A percentile compares a stretch with the other conserved stretches of the same genome.
Conservation (phyloP, 2,329 filamentous ascomycete genomes). For the Harringtonia aguacate region DNA sequence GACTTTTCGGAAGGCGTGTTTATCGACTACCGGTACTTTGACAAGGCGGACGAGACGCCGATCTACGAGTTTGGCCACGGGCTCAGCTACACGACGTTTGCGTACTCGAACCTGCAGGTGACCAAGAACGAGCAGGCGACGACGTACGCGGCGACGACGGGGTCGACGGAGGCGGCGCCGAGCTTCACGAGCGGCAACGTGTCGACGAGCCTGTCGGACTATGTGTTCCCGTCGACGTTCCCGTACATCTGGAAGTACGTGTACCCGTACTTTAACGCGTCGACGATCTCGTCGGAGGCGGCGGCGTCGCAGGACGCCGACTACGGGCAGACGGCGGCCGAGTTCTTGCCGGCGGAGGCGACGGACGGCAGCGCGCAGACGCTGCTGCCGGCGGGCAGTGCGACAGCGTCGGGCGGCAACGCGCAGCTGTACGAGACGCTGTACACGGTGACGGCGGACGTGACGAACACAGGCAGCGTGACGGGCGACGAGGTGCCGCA, state of each 20-base stretch:
- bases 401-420: conserved; percentile 48
- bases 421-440: conserved; percentile 55
- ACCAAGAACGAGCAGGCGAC: conserved; percentile 31
- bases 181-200: conserved; percentile 48
- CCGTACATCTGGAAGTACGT: conserved; percentile 44
- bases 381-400: conserved; percentile 35
- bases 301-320: conserved; percentile 45
- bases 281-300: conserved; percentile 39
- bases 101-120: conserved; percentile 58
- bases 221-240: conserved; percentile 54
- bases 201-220: conserved; percentile 52
- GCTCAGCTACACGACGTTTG: conserved; percentile 69
- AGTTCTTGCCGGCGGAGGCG: conserved; percentile 51
- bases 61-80: conserved; percentile 77
- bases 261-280: conserved; percentile 62
- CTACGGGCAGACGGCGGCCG: conserved; percentile 46
- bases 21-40: conserved; percentile 73
- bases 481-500: conserved; percentile 64
- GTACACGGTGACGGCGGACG: conserved; percentile 54
- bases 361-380: conserved; percentile 46
- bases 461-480: conserved; percentile 59
- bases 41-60: conserved; percentile 53
- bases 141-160: conserved; percentile 46
- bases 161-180: conserved; percentile 52
- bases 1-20: conserved; percentile 70